A percentile compares a stretch with the other conserved stretches of the same genome.
Conservation (phyloP, 2,329 filamentous ascomycete species). For the Apiospora sp. region DNA sequence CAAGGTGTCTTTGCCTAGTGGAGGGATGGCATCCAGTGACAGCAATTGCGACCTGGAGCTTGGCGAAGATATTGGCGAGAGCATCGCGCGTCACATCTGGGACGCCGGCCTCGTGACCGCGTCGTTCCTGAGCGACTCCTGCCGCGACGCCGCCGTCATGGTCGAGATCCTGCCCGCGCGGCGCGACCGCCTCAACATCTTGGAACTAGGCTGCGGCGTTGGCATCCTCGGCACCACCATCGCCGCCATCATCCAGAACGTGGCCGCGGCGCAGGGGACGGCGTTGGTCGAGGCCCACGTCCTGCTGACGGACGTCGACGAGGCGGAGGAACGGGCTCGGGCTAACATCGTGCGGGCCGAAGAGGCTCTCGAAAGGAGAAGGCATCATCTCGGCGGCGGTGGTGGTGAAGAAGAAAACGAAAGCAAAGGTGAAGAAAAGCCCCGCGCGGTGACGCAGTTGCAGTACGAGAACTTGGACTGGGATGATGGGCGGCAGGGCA, state of each 20-base stretch:
- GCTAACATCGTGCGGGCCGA: conserved; percentile 53
- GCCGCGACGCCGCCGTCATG: conserved; percentile 26
- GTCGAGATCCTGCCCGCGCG: conserved; percentile 30
- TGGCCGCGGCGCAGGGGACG: conserved; percentile 30
- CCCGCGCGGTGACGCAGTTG: conserved; percentile 36
- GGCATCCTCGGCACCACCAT: conserved; percentile 63
- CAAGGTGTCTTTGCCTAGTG: conserved; percentile 30
- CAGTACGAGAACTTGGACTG: conserved; percentile 65
- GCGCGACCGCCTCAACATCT: conserved; percentile 49
- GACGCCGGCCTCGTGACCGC: conserved; percentile 61
- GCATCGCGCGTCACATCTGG: conserved; percentile 67
- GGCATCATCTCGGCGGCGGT: neutral
- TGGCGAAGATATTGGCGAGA: conserved; percentile 66
- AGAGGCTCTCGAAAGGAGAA: conserved; percentile 18
- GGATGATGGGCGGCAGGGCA: conserved; percentile 57
- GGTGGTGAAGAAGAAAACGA: conserved; percentile 7
- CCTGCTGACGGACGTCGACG: conserved; percentile 63
- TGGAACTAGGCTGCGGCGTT: conserved; percentile 66
- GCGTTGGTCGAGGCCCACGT: conserved; percentile 39
- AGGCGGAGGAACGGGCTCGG: conserved; percentile 58
- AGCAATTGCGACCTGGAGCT: conserved; percentile 49
- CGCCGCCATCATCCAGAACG: conserved; percentile 44
- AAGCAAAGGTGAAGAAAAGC: neutral
- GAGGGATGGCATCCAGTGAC: conserved; percentile 33
- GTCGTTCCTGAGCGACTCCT: conserved; percentile 44